A percentile compares a stretch with the other conserved stretches of the same genome.
phyloP scores from a whole-genome alignment of 2,329 filamentous ascomycete genomes.

The Beauveria sp. region DNA sequence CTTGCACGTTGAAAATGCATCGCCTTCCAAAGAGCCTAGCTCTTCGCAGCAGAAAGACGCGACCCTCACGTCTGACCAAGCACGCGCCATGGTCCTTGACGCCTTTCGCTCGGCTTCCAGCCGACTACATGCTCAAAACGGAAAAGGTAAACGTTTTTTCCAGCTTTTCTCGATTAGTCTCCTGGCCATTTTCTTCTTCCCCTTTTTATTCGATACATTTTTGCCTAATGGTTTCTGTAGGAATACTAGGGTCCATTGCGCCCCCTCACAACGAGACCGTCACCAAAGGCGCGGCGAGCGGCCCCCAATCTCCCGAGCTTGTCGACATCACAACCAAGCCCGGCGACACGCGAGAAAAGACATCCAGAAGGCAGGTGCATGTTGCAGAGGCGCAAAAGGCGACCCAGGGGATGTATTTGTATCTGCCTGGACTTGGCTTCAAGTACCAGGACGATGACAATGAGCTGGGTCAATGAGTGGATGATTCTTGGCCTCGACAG shows the following conservation, averaged over 20 bases:
- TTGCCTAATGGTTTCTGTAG: not conserved
- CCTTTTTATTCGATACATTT: not conserved
- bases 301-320: not conserved
- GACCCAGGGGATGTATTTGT: not conserved
- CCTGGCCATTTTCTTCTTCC: not conserved
- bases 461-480: not conserved
- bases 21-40: not conserved
- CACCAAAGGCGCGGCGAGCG: not conserved
- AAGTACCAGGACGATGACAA: not conserved
- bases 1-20: not conserved
- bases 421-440: not conserved
- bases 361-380: not conserved
- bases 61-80: not conserved
- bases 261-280: not conserved
- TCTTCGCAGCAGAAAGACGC: not conserved
- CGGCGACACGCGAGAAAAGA: not conserved
- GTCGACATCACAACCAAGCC: not conserved
- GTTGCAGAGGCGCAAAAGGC: not conserved
- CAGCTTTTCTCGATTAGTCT: not conserved
- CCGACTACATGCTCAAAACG: not conserved
- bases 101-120: not conserved
- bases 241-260: not conserved
- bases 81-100: not conserved
- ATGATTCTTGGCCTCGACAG: not conserved
- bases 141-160: not conserved